These are phyloP conservation scores for Diaporthe sp. DNA, from an alignment of 2,329 filamentous ascomycete species.

Conservation along the genomic window DNA sequence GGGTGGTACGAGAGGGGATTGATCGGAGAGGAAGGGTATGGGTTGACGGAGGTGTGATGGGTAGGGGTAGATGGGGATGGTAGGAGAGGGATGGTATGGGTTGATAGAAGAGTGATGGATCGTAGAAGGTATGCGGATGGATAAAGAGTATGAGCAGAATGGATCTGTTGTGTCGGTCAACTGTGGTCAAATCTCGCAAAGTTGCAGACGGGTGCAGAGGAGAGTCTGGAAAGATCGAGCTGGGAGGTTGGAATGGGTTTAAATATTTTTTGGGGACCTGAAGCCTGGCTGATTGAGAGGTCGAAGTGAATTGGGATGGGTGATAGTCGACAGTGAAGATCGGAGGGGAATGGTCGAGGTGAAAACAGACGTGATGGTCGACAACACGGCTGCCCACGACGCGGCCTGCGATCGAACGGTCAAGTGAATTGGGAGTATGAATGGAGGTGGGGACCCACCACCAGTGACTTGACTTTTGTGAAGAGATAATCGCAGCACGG, in stretches of 20 bases:
- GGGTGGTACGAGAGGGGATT: background rate
- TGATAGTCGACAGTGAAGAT: background rate
- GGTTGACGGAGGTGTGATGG: background rate
- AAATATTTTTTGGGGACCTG: background rate
- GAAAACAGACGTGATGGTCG: background rate
- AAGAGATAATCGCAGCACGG: background rate
- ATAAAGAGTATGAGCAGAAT: background rate
- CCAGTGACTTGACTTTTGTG: background rate
- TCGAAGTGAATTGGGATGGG: background rate
- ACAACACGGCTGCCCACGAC: background rate
- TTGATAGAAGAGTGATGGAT: background rate
- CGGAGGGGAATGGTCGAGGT: background rate
- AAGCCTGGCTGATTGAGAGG: background rate
- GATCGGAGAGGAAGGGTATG: background rate
- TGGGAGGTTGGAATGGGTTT: background rate
- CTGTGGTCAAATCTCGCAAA: background rate
- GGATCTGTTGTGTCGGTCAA: background rate
- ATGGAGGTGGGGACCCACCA: background rate
- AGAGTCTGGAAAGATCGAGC: background rate
- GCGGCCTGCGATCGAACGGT: background rate
- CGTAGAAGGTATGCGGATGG: background rate
- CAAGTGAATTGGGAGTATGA: background rate
- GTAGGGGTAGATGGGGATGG: background rate
- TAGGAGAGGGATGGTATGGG: background rate
- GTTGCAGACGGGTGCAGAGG: background rate